Conservation (phyloP, 1,284 basidiomycete genomes). For the Coniophora puteana region DNA sequence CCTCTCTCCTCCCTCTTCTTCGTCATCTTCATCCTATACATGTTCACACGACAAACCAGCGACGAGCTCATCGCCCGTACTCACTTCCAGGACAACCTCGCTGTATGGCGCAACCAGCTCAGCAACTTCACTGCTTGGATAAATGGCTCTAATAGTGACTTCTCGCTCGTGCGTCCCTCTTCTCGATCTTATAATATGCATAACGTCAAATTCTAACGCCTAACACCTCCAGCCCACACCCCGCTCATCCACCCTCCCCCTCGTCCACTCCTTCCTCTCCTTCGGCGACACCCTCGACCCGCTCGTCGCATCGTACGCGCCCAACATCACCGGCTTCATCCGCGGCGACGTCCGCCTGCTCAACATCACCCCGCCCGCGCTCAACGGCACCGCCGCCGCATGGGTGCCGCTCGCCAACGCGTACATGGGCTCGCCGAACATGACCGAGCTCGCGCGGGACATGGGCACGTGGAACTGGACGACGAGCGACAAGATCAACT, state of each 20-base stretch:
- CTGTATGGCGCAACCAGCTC: constrained; percentile 51
- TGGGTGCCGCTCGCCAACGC: constrained; percentile 50
- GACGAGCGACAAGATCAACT: constrained; percentile 52
- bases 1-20: constrained; percentile 72
- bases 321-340: constrained; percentile 74
- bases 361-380: constrained; percentile 54
- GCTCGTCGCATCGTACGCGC: constrained; percentile 54
- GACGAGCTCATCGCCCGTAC: constrained; percentile 60
- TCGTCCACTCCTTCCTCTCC: constrained; percentile 50
- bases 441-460: constrained; percentile 43
- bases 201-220: too few relatives aligned
- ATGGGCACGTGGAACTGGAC: constrained; percentile 70
- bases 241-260: constrained; percentile 39
- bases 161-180: constrained; percentile 54
- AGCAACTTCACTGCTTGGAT: constrained; percentile 74
- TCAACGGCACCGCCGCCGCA: constrained; percentile 31
- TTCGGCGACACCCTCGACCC: constrained; percentile 45
- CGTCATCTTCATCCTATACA: constrained; percentile 67
- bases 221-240: constrained; percentile 49
- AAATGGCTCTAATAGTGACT: constrained; percentile 63
- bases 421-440: constrained; percentile 46
- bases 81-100: constrained; percentile 61
- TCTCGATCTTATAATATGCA: not conserved
- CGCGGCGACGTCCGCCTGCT: constrained; percentile 56
- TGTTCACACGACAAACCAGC: constrained; percentile 66